phyloP scores from a whole-genome alignment of 192 early-diverging fungal genomes.

The Podila minutissima region DNA sequence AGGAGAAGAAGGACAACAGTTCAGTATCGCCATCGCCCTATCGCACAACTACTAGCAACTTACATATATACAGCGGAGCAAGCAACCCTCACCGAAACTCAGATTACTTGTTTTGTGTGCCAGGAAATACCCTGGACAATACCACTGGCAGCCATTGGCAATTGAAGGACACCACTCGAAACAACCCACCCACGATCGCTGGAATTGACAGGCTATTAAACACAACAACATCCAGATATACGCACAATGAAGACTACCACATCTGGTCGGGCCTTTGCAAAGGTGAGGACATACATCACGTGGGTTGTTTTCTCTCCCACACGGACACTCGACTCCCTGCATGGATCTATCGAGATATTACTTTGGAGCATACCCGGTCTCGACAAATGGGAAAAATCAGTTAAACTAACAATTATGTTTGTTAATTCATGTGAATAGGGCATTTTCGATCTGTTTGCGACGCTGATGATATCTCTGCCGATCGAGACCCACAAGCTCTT shows the following conservation, averaged over 20 bases:
- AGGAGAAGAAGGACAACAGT: no score
- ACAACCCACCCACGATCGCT: background rate
- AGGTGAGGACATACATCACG: conserved; percentile 12
- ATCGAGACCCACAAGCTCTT: conserved; percentile 62
- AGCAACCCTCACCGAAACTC: no score
- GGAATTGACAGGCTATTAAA: background rate
- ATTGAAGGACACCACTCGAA: no score
- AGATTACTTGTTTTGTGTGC: no score
- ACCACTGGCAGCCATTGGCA: no score
- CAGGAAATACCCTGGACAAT: no score
- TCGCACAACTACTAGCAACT: background rate
- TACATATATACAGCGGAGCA: no score
- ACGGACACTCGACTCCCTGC: background rate
- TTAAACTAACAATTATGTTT: background rate
- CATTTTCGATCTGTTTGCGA: conserved; percentile 67
- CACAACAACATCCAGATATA: background rate
- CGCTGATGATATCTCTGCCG: conserved; percentile 62
- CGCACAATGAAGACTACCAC: conserved; percentile 39
- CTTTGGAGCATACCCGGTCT: background rate
- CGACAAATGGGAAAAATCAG: background rate
- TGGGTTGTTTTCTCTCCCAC: background rate
- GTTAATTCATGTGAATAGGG: conserved; percentile 42
- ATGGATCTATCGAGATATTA: no score
- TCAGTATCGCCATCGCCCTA: background rate
- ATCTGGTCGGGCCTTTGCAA: conserved; percentile 42